Evolutionary conservation across 768 basidiomycete genomes (phyloP), one percentile per base, ranked within the genome.

Genomic region (Trametes cinnabarina): DNA sequence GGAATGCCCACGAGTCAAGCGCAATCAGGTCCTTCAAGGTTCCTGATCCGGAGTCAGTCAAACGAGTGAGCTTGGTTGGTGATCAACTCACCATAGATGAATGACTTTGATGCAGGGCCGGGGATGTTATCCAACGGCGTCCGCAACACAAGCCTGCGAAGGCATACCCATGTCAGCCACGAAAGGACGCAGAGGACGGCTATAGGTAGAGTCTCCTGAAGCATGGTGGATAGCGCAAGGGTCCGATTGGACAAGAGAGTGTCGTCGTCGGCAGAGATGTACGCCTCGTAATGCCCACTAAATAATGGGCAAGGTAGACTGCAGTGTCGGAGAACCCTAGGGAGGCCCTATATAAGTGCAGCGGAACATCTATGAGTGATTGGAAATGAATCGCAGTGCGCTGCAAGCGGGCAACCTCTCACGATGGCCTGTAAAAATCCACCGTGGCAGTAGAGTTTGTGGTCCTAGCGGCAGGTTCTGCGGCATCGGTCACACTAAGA

Each of bases 101-200:
- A 61, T 6, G 62, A 61, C 5, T n/a, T 26, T 0, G 57, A 32
- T 12, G 52, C 44, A 3, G 62, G 65, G 15, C 65, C 65, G 17
- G 65, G 60, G 17, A 66, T 49, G 26, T 62, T 63, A 34, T 66
- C 62, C 20, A 66, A 30, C 5, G 63, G 53, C 14, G 60, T 58
- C 19, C 25, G 50, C 6, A 47, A 47, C 19, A 61, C 35, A 4
- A 53, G 34, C 39, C 25, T 41, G 3, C 43, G 46, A 23, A 56
- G 44, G 17, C 30, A 34, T 15, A 47, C 37, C 58, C 58, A 60
- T 2, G 60, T 5, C 2, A 34, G 19, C 47, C 47, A 49, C 3
- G 22, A 34, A 7, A 23, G 3, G 47, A 32, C 30, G 32, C n/a
- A 20, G 20, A 49, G 11, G 19, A 22, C 17, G 6, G 5, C 34